Conservation (phyloP, 176 grass and related monocot genomes). For the Eleusine coracana region DNA sequence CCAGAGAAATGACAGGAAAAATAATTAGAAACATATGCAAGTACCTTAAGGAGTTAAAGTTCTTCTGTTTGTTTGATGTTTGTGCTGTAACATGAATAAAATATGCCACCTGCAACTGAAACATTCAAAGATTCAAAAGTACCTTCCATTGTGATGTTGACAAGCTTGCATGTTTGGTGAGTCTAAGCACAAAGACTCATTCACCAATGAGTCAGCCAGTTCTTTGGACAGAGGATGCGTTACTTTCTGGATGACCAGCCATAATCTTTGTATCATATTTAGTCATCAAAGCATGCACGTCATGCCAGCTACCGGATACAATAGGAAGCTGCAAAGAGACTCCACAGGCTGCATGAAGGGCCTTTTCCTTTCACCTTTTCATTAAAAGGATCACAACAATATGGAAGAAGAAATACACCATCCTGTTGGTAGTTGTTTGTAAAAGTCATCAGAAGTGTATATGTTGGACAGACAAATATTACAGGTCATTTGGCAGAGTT, state of each 20-base stretch:
- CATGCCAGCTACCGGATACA: constrained; percentile 66
- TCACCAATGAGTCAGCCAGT: constrained; percentile 61
- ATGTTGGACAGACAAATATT: neutral
- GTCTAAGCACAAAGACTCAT: constrained; percentile 72
- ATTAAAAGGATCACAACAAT: constrained; percentile 96
- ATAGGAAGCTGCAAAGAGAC: constrained; percentile 86
- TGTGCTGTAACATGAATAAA: constrained; percentile 88
- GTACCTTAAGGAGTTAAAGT: constrained; percentile 31
- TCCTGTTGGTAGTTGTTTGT: constrained; percentile 30
- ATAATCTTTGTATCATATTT: constrained; percentile 71
- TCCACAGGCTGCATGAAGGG: constrained; percentile 83
- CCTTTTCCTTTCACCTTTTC: constrained; percentile 52
- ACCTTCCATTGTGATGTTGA: constrained; percentile 93
- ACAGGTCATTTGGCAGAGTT: neutral
- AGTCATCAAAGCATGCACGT: constrained; percentile 38
- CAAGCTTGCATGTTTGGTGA: constrained; percentile 62
- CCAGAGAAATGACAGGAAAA: neutral
- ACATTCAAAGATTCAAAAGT: constrained; percentile 98
- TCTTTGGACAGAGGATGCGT: constrained; percentile 49
- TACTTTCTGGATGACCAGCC: constrained; percentile 71
- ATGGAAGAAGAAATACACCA: constrained; percentile 75
- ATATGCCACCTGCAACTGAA: constrained; percentile 91
- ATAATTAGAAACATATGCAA: constrained; percentile 1
- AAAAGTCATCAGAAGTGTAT: constrained; percentile 22
- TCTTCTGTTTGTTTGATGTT: constrained; percentile 31